Base-by-base conservation (phyloP, 1,284 basidiomycete species). In the Tilletiopsis washingtonensis region DNA sequence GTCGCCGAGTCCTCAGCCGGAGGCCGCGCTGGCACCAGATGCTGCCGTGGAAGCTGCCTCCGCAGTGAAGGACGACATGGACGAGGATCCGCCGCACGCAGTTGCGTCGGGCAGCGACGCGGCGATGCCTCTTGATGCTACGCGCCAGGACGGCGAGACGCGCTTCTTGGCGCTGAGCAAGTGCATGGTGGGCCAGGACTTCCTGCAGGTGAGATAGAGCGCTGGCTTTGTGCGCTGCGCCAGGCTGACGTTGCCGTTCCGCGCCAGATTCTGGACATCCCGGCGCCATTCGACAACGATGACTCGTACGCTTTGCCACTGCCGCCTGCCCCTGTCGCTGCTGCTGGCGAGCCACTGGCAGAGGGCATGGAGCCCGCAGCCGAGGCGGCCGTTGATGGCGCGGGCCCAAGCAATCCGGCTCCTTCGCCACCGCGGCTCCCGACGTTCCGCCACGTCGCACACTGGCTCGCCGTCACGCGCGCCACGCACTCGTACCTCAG, bases 111-210 rank as follows among this genome's bases (percentile, higher is more conserved):
- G 17, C 3, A 23, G 17, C 3, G 17, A 7, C 11, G 42, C 42
- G 19, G n/a, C n/a, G n/a, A 17, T 25, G 5, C 3, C 44, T 38
- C 15, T 7, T 11, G 44, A 37, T 17, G 7, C 11, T 23, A 9
- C 7, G 9, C 21, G 21, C 34, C 24, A 17, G 29, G 3, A 5
- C 23, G 23, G 20, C 21, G 46, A 36, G 26, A 97, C 93, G 0
- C 81, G 79, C 45, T 98, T 98, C 74, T 75, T 98, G 11, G 91
- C 93, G 1, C 77, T 98, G 3, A 90, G 94, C 76, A 97, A 98
- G 73, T 96, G 91, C 64, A 79, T 91, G 1, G 84, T 85, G 0
- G 79, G 78, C 9, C 81, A 86, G 43, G 81, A 86, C 44, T 94
- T 90, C 69, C 79, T 98, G 4, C 89, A 96, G 40, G 53, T 58